Evolutionary conservation across 2,329 filamentous ascomycete species (phyloP).

Genomic region (Claviceps fusiformis): DNA sequence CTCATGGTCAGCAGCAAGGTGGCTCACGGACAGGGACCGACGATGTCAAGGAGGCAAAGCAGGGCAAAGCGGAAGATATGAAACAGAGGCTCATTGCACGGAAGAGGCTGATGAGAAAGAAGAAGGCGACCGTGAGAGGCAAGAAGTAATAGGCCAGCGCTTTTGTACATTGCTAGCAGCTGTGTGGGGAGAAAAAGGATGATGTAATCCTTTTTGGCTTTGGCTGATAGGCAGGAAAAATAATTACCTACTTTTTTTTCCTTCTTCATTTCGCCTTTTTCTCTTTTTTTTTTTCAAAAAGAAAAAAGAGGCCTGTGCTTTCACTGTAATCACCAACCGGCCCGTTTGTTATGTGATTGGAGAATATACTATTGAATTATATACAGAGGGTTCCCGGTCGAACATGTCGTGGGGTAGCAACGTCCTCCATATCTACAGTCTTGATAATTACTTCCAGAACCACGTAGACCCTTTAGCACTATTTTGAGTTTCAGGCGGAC

Average conservation of each 20-base stretch:
- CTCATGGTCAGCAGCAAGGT: not conserved
- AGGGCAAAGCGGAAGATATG: conserved; percentile 25
- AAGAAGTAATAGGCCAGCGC: not conserved
- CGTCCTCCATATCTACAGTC: not conserved
- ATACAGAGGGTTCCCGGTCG: not conserved
- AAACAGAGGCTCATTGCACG: conserved; percentile 70
- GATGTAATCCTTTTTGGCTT: not conserved
- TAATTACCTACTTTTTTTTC: no score
- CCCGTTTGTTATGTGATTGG: not conserved
- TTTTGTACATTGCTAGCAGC: not conserved
- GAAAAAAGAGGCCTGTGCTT: not conserved
- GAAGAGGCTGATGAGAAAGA: conserved; percentile 68
- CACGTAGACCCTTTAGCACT: conserved; percentile 20
- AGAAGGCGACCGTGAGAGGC: conserved; percentile 34
- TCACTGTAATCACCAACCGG: not conserved
- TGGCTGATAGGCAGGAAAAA: not conserved
- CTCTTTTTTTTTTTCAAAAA: no score
- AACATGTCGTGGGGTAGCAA: not conserved
- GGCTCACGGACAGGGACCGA: conserved; percentile 16
- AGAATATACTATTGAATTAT: not conserved
- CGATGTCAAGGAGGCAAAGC: conserved; percentile 13
- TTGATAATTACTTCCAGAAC: conserved; percentile 24
- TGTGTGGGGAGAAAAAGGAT: not conserved
- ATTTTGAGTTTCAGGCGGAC: not conserved
- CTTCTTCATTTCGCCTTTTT: not conserved